Evolutionary conservation across 306 rosid genomes (phyloP).

Genomic region (Fragaria ananassa): DNA sequence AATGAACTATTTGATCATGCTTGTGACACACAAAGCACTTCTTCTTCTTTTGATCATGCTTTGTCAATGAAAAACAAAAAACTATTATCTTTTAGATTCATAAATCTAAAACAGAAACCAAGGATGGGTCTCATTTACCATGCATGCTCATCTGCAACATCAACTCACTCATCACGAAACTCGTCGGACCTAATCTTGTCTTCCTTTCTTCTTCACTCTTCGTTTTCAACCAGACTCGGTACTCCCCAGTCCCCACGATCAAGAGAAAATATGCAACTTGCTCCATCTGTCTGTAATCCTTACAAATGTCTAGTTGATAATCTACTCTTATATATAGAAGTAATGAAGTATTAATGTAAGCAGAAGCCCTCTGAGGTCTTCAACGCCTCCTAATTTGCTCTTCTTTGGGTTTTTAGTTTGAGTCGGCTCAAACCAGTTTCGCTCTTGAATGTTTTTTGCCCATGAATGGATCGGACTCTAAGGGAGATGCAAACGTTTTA

Average conservation of each 20-base stretch:
- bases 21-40: conserved; percentile 80
- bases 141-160: background rate
- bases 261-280: background rate
- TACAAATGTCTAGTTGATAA: background rate
- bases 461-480: too few species aligned
- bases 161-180: background rate
- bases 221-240: background rate
- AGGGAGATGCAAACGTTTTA: too few species aligned
- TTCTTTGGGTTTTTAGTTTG: too few species aligned
- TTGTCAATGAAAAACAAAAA: conserved; percentile 26
- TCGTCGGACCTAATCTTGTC: background rate
- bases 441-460: too few species aligned
- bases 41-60: conserved; percentile 79
- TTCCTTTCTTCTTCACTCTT: background rate
- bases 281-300: background rate
- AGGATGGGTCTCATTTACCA: background rate
- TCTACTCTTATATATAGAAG: background rate
- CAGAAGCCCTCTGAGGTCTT: too few species aligned
- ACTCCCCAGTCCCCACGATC: background rate
- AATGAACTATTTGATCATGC: conserved; percentile 66
- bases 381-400: too few species aligned
- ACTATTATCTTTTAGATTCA: background rate
- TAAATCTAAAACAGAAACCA: background rate
- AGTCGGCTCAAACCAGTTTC: too few species aligned
- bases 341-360: too few species aligned